These are phyloP conservation scores for Pichia sp. DNA, from an alignment of 1,139 yeast species.

Conservation along the genomic window DNA sequence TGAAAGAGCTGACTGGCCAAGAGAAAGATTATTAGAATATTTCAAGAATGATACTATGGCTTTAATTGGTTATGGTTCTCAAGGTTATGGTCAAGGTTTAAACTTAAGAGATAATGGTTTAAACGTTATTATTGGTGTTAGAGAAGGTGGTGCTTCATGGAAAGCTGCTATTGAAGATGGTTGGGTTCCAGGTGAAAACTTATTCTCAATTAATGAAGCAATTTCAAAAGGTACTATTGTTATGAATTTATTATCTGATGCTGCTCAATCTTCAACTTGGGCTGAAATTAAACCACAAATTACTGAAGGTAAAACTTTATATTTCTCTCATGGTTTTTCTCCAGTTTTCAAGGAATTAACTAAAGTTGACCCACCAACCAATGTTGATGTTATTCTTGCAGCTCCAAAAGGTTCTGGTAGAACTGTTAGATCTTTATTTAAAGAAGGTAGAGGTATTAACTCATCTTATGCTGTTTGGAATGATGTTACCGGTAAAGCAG, in stretches of 20 bases:
- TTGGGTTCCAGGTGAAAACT: slow-evolving; percentile 99
- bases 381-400: slow-evolving; percentile 94
- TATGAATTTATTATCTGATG: slow-evolving; percentile 98
- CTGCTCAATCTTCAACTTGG: slow-evolving; percentile 99
- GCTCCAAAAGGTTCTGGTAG: slow-evolving; percentile 99
- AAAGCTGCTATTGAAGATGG: slow-evolving; percentile 99
- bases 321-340: slow-evolving; percentile 99
- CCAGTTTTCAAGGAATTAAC: slow-evolving; percentile 98
- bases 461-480: slow-evolving; percentile 99
- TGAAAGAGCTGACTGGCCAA: slow-evolving; percentile 99
- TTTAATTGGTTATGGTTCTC: slow-evolving; percentile 98
- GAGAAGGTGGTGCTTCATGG: slow-evolving; percentile 99
- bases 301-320: slow-evolving; percentile 95
- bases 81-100: slow-evolving; percentile 99
- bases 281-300: slow-evolving; percentile 74
- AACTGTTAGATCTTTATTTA: slow-evolving; percentile 97
- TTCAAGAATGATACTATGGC: slow-evolving; percentile 98
- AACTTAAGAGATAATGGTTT: slow-evolving; percentile 98
- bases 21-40: slow-evolving; percentile 90
- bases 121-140: slow-evolving; percentile 95
- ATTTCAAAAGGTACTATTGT: slow-evolving; percentile 84
- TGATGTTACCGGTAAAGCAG: slow-evolving; percentile 98
- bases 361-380: slow-evolving; percentile 89
- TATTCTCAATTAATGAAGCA: slow-evolving; percentile 93
- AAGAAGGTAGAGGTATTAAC: slow-evolving; percentile 99